Evolutionary conservation across 257 asterid species (phyloP), one percentile per base, ranked within the genome.

Genomic region (Gentiana macrophylla): DNA sequence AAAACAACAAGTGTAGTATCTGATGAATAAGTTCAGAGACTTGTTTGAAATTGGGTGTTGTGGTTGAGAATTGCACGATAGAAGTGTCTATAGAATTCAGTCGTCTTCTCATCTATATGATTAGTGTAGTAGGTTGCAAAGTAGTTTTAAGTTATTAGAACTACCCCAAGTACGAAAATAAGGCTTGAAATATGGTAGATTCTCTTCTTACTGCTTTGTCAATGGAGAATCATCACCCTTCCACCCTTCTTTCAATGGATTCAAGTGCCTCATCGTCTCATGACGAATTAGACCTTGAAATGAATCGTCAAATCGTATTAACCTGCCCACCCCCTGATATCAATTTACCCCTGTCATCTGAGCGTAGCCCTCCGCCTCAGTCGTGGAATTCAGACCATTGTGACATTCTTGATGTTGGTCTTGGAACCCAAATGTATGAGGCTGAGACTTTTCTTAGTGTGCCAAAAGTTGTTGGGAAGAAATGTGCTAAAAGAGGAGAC

Each of bases 161-260:
- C 50, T 50, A 48, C 62, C 52, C 59, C 55, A 10, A 37, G 64
- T 41, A 50, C 46, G 12, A 37, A 68, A 62, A 57, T 58, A 67
- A 33, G 63, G 53, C 53, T 56, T 61, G 65, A 56, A 74, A 75
- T 65, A 86, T 89, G 95, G 94, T 61, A 68, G 94, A 81, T 74
- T 60, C 81, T 61, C 84, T 86, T 62, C 79, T 82, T 50, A 85
- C 88, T 57, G 62, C 81, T 65, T 63, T 85, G 45, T 71, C 84
- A 59, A 84, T 81, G 86, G 95, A 89, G 75, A 89, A 79, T 70
- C 92, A 83, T 67, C 97, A 81, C 70, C 98, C 98, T 66, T 90
- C 94, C 51, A 86, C 96, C 72, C 82, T 78, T 38, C 70, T 90
- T 59, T 87, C 98, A 63, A 90, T 90, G 95, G 98, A 86, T 76